These are phyloP conservation scores for Bombardia bombarda DNA, from an alignment of 495 filamentous ascomycete species.

Conservation along the genomic window DNA sequence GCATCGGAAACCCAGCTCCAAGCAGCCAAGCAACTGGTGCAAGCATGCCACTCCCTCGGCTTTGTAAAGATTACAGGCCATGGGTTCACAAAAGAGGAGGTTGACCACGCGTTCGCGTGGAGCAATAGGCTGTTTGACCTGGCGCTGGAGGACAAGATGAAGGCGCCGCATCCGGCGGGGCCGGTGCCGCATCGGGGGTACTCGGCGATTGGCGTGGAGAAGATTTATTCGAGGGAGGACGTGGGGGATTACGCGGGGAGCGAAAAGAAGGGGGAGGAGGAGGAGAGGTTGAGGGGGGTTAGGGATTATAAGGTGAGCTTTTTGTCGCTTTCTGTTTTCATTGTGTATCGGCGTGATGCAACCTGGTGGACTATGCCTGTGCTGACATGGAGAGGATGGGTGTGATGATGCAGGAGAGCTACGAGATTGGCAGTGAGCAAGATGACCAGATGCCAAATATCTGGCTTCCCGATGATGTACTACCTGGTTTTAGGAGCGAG, in stretches of 20 bases:
- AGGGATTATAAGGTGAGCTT: conserved; percentile 20
- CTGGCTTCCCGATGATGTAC: conserved; percentile 50
- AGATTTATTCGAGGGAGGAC: conserved; percentile 15
- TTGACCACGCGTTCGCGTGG: conserved; percentile 46
- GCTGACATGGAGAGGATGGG: neutral
- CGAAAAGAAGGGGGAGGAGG: conserved; percentile 11
- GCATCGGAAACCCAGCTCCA: neutral
- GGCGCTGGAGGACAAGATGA: conserved; percentile 18
- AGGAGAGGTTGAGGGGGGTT: conserved; percentile 10
- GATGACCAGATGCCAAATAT: conserved; percentile 53
- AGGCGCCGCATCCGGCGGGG: conserved; percentile 21
- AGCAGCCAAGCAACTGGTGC: neutral
- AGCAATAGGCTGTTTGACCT: conserved; percentile 29
- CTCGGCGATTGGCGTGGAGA: conserved; percentile 18
- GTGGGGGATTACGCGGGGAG: neutral
- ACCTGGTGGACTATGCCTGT: neutral
- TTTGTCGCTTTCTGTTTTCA: neutral
- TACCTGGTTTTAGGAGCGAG: conserved; percentile 51
- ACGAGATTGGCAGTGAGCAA: conserved; percentile 54
- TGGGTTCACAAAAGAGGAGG: conserved; percentile 31
- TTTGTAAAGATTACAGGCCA: conserved; percentile 52
- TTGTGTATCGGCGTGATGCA: too few relatives aligned
- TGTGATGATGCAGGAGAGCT: conserved; percentile 40
- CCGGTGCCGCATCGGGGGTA: conserved; percentile 21
- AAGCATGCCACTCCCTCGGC: conserved; percentile 24